phyloP scores from a whole-genome alignment of 225 moss, liverwort and hornwort genomes.

The Antitrichia curtipendula region DNA sequence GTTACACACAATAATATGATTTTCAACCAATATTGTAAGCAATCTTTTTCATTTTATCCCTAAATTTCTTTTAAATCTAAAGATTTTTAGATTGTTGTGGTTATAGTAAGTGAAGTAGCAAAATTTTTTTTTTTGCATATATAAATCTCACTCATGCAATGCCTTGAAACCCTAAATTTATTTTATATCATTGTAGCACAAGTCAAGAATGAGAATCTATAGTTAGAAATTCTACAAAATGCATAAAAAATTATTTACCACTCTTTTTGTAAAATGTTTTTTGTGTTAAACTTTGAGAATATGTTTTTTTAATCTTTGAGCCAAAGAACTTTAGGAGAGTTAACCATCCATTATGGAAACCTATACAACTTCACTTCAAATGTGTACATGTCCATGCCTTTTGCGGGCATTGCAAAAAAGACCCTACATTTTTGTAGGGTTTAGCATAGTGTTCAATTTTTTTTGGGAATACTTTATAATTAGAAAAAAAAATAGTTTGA shows the following conservation, averaged over 20 bases:
- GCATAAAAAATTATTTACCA: background rate
- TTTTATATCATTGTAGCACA: background rate
- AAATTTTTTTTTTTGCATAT: background rate
- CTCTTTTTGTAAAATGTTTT: background rate
- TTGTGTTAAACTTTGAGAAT: accelerated
- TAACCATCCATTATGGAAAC: no score
- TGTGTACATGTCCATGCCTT: accelerated
- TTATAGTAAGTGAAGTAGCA: background rate
- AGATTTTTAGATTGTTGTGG: accelerated
- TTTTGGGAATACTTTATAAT: no score
- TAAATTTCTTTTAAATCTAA: background rate
- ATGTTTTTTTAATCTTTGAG: background rate
- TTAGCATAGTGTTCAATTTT: no score
- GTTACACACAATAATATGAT: accelerated
- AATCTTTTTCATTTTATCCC: background rate
- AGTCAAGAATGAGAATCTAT: background rate
- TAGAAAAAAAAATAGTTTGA: no score
- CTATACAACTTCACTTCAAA: background rate
- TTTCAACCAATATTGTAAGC: accelerated
- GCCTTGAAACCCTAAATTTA: background rate
- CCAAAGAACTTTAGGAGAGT: accelerated
- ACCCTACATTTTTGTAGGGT: no score
- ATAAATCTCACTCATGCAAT: background rate
- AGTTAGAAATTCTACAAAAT: background rate
- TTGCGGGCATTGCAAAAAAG: no score